Evolutionary conservation across 164 flowering plant genomes (phyloP), one percentile per base, ranked within the genome.

Genomic region (Stephania japonica): DNA sequence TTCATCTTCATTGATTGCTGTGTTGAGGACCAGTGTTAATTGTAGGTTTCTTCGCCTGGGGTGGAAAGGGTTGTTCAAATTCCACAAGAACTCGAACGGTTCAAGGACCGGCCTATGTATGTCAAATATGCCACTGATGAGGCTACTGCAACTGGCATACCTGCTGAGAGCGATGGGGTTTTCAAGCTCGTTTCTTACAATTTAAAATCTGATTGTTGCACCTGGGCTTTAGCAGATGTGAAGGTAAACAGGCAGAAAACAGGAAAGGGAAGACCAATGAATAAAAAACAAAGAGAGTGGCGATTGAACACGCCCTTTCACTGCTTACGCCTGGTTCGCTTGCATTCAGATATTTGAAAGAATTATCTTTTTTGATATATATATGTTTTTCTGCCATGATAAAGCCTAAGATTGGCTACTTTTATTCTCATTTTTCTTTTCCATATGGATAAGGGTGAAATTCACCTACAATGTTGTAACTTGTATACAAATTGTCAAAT

Each of bases 231-330:
- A 71, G 98, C 98, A 63, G 89, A 94, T 81, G 97, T 94, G 73
- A 91, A 78, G 82, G 70, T 78, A 53, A 94, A 94, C 75, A 87
- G 97, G 83, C 94, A 85, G 62, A 88, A 89, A 67, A 83, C 94
- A 7, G 98, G 98, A 24, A 94, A 94, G 79, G 98, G 98, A 71
- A 90, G 97, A 77, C 97, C 95, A 11, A 83, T 94, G 27, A 94
- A 84, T 86, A 92, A 88, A 81, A 94, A 92, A 75, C 96, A 90
- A 75, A 81, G 86, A 62, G 93, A 92, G 27, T 94, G 97, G 97
- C 89, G 89, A 70, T 79, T 90, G 76, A 76, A 74, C 44, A 90
- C 91, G 10, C 82, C 94, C 25, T 94, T 94, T 74, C 85, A 86
- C 41, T 82, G 91, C 68, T 76, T 91, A 68, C 85, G 78, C 38